Evolutionary conservation across 306 rosid species (phyloP), one percentile per base, ranked within the genome.

Genomic region (Fragaria ananassa): DNA sequence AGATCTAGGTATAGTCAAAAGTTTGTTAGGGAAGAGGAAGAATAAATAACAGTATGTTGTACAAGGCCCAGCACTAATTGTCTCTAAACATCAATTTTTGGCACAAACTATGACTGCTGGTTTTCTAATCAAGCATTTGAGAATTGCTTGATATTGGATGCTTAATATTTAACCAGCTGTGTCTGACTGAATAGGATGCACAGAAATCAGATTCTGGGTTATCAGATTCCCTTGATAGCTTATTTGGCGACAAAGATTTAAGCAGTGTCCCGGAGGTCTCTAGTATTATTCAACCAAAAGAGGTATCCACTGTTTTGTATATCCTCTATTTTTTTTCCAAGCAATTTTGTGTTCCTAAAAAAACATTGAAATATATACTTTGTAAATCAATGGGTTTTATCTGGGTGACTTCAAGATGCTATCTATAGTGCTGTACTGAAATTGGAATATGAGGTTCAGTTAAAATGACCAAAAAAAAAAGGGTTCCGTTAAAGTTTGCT

Each of bases 141-240:
- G 5, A 10, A 2, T 1, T 42, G 10, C 18, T 57, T 17, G 9
- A 50, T 9, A 4, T 37, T 39, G 19, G 23, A 21, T 68, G 70
- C 72, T 69, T 62, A 39, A 70, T 64, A 15, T 39, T 67, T 69
- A 51, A 68, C 71, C 71, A 41, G 44, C 9, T 86, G 31, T 65
- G 67, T 82, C 79, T 74, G 72, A 74, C 80, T 75, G 76, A 72
- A 79, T 37, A 91, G 92, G 90, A 58, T 74, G 83, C 80, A 65
- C 85, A 68, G 77, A 87, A 65, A 63, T 81, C 94, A 74, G 86
- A 87, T 81, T 83, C 89, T 34, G 66, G 76, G 72, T 92, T 96
- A 70, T 90, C 93, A 0, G 97, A 95, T 90, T 95, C 97, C 77
- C 87, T 92, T 63, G 99, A 90, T 72, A 83, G 91, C 80, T 89